phyloP scores from a whole-genome alignment of 805 yeast genomes.

The Lipomyces sp. region DNA sequence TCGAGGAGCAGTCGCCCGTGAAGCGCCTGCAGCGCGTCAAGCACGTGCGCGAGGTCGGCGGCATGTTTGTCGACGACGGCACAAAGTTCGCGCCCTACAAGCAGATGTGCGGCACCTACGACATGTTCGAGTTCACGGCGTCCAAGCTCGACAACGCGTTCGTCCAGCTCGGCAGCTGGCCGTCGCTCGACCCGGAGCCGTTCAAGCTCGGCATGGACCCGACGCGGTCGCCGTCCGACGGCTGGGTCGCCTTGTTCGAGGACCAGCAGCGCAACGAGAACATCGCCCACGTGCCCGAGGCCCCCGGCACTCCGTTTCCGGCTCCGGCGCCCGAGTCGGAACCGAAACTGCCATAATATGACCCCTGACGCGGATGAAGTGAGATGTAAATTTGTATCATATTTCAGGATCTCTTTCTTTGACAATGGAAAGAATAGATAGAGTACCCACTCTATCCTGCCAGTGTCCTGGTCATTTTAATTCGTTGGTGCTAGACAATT shows the following conservation, averaged over 20 bases:
- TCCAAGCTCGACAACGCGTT: slow-evolving; percentile 11
- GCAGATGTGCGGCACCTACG: slow-evolving; percentile 25
- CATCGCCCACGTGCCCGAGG: too few species aligned
- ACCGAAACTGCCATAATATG: too few species aligned
- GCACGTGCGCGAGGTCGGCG: slow-evolving; percentile 19
- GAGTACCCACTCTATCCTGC: too few species aligned
- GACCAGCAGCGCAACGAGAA: too few species aligned
- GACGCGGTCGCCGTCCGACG: slow-evolving; percentile 15
- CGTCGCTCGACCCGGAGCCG: slow-evolving; percentile 25
- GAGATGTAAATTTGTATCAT: too few species aligned
- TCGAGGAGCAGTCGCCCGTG: slow-evolving; percentile 20
- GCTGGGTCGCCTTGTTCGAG: not conserved
- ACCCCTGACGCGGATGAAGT: too few species aligned
- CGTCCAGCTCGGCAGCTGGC: slow-evolving; percentile 10
- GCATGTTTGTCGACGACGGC: slow-evolving; percentile 23
- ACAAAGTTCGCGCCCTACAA: slow-evolving; percentile 15
- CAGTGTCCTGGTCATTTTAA: not conserved
- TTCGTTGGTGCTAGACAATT: not conserved
- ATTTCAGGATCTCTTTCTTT: too few species aligned
- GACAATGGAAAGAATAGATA: too few species aligned
- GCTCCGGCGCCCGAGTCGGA: too few species aligned
- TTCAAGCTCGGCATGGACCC: slow-evolving; percentile 25
- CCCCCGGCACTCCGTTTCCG: too few species aligned
- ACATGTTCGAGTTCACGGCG: slow-evolving; percentile 21
- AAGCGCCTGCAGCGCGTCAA: slow-evolving; percentile 19